Evolutionary conservation across 169 alveolate genomes (phyloP).

Genomic region (Plasmodium relictum): DNA sequence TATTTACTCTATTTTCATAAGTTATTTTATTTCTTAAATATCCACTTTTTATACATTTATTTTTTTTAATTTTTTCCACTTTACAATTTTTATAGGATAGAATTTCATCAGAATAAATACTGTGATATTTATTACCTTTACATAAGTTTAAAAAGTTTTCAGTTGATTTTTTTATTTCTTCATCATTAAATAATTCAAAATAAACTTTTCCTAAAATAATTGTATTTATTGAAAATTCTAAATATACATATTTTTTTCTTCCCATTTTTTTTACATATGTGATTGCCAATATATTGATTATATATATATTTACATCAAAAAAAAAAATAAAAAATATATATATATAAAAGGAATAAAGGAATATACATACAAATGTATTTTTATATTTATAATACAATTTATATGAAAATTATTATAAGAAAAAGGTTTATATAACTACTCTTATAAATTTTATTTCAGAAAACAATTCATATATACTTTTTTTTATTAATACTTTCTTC

Average conservation of each 20-base stretch:
- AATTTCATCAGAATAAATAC: constrained; percentile 36
- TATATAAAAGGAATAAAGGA: not conserved
- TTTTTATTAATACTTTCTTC: no score
- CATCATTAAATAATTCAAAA: constrained; percentile 41
- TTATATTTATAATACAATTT: not conserved
- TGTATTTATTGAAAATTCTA: constrained; percentile 36
- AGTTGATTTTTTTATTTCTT: constrained; percentile 38
- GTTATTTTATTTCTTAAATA: constrained; percentile 26
- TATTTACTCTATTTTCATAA: not conserved
- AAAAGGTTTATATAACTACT: no score
- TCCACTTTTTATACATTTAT: constrained; percentile 55
- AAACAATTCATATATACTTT: no score
- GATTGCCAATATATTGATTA: not conserved
- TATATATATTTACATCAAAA: not conserved
- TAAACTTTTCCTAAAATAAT: constrained; percentile 54
- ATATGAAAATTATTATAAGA: no score
- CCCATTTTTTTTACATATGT: constrained; percentile 11
- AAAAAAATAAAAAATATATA: not conserved
- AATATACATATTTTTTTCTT: constrained; percentile 40
- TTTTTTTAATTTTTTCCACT: constrained; percentile 48
- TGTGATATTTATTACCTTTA: constrained; percentile 52
- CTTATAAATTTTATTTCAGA: no score
- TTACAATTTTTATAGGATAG: constrained; percentile 39
- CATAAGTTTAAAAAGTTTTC: constrained; percentile 49
- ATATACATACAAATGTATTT: not conserved